These are phyloP conservation scores for Rhizophagus prolifer DNA, from an alignment of 192 early-diverging fungal species.

Conservation along the genomic window DNA sequence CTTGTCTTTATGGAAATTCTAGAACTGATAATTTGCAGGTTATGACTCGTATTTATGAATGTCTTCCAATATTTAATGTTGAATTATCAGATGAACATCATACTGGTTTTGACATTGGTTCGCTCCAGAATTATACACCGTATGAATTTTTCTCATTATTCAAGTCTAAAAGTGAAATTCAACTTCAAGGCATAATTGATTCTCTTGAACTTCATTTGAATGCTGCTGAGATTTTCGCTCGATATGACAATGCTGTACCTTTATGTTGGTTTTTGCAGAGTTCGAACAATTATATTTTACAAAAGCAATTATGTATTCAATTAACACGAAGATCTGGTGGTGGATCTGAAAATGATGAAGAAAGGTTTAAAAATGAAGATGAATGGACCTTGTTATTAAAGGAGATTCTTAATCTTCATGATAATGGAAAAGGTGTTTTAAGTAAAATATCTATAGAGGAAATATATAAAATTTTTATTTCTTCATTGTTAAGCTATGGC, in stretches of 20 bases:
- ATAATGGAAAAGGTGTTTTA: slow-evolving; percentile 50
- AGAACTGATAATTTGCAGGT: slow-evolving; percentile 41
- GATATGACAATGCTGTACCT: slow-evolving; percentile 56
- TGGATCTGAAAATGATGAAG: slow-evolving; percentile 51
- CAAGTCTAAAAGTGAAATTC: slow-evolving; percentile 32
- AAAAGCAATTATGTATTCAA: slow-evolving; percentile 59
- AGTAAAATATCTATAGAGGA: slow-evolving; percentile 52
- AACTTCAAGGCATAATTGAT: slow-evolving; percentile 51
- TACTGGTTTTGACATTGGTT: neutral
- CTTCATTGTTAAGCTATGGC: slow-evolving; percentile 59
- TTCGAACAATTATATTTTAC: slow-evolving; percentile 42
- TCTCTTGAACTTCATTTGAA: slow-evolving; percentile 60
- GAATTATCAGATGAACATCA: slow-evolving; percentile 36
- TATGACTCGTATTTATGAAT: slow-evolving; percentile 55
- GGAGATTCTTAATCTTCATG: slow-evolving; percentile 60
- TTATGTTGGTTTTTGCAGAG: slow-evolving; percentile 62
- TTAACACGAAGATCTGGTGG: slow-evolving; percentile 54
- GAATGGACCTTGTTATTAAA: slow-evolving; percentile 65
- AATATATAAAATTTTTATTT: slow-evolving; percentile 61
- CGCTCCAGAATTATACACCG: slow-evolving; percentile 29
- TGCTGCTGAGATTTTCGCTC: slow-evolving; percentile 57
- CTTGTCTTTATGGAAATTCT: slow-evolving; percentile 50
- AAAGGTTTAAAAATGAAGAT: slow-evolving; percentile 58
- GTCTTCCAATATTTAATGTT: slow-evolving; percentile 52
- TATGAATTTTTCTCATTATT: slow-evolving; percentile 33